Percentiles rank a stretch among this genome's conserved stretches.
Conservation (phyloP, 1,139 yeast genomes). For the Sugiyamaella sp. region DNA sequence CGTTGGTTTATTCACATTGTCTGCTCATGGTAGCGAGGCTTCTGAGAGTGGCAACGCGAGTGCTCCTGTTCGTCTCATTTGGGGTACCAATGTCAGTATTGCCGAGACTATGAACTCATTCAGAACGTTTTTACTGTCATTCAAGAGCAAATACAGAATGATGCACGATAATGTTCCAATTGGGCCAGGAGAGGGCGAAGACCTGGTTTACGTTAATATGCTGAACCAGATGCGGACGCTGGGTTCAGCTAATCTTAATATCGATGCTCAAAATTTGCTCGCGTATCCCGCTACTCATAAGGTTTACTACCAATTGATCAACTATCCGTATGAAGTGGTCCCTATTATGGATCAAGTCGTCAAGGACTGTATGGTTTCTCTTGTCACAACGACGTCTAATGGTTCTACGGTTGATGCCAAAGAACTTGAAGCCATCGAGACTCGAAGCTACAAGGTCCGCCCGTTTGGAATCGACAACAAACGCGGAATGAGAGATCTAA, state of each 20-base stretch:
- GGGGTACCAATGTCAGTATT: conserved; percentile 98
- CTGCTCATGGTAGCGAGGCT: conserved; percentile 26
- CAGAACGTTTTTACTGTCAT: conserved; percentile 80
- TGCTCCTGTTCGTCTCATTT: conserved; percentile 85
- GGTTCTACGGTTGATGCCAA: conserved; percentile 32
- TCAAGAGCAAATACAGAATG: conserved; percentile 76
- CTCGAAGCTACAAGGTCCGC: conserved; percentile 80
- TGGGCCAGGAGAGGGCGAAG: conserved; percentile 65
- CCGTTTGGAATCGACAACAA: conserved; percentile 65
- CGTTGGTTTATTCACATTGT: conserved; percentile 18
- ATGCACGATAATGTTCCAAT: conserved; percentile 54
- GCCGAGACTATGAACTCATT: conserved; percentile 81
- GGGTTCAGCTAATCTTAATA: conserved; percentile 79
- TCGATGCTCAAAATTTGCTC: conserved; percentile 79
- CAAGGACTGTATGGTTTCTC: conserved; percentile 84
- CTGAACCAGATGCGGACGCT: conserved; percentile 73
- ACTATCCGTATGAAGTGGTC: conserved; percentile 94
- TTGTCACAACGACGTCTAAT: conserved; percentile 59
- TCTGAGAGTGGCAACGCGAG: conserved; percentile 46
- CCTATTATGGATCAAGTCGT: conserved; percentile 98
- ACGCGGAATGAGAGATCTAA: conserved; percentile 89
- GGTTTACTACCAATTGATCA: conserved; percentile 79
- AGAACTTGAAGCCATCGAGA: conserved; percentile 70
- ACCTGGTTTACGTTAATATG: conserved; percentile 70
- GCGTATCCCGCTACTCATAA: conserved; percentile 77